Base-by-base conservation (phyloP, 1,284 basidiomycete genomes). In the Laetiporus sulphureus region DNA sequence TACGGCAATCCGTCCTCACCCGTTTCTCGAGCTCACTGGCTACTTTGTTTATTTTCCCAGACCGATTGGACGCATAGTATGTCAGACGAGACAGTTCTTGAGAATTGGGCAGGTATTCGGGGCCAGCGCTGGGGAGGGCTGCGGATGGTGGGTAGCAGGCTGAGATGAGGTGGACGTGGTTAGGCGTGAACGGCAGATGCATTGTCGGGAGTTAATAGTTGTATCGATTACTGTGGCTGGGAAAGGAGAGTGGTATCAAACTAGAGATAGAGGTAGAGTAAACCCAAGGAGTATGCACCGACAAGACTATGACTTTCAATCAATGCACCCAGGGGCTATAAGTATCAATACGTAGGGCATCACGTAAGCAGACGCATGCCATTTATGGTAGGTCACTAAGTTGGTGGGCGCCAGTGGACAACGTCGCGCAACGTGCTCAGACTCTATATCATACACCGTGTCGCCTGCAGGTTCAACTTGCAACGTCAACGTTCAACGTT, bases 11-110 rank as follows among this genome's bases (percentile, higher is more conserved):
- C 37, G 71, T 60, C 42, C 66, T 72, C 2, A 88, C 73, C 48
- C 87, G 75, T 57, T 84, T 88, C 61, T 94, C 86, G 37, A 99
- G 70, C 59, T 93, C 90, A 41, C 72, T 72, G 12, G 84, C 83
- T 23, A 98, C 75, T 60, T 95, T 95, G 45, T 83, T 74, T 19
- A 97, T 75, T 66, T 96, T 95, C 24, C 86, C 83, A 1, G 93
- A 91, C 54, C 85, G 82, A 63, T 94, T 92, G 10, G 84, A 81
- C 8, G 89, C 91, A 71, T 92, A 94, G 66, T 97, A 97, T 4
- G 90, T 91, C 47, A 99, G 73, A 35, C 87, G 82, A 41, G 90
- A 91, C 24, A 97, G 74, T 58, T 97, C 93, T 61, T 96, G 93
- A 0, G 85, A 77, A 50, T 92, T 87, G 2, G 92, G 91, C 32